Base-by-base conservation (phyloP, 176 grass and related monocot species). In the Oryza australiensis region DNA sequence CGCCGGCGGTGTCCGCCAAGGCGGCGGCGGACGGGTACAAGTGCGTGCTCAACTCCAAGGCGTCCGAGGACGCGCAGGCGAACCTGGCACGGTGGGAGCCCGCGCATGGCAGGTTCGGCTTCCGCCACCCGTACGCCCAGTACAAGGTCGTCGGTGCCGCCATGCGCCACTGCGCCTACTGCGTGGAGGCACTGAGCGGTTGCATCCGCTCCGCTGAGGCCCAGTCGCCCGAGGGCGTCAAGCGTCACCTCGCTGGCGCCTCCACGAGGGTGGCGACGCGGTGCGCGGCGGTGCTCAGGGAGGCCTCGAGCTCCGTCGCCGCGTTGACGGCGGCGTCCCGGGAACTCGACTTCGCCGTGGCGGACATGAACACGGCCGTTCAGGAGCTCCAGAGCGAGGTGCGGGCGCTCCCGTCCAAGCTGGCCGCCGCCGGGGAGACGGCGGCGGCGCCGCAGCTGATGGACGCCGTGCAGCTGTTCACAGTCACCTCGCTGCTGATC, bases 61-160 rank as follows among this genome's bases (percentile, higher is more conserved):
- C 89, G 26, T 72, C 87, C 7, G 92, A 94, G 76, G 92, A 94
- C 59, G 80, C 87, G 18, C 90, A 94, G 76, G 87, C 87, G 12
- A 94, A 94, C 87, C 83, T 94, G 26, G 93, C 85, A 13, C 74
- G 79, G 79, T 94, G 93, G 93, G 93, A 94, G 40, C 93, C 87
- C 20, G 69, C 62, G 16, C 89, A 94, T 48, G 87, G 93, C 45
- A 27, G 26, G 16, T 94, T 94, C 69, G 70, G 90, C 13, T 94
- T 94, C 72, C 78, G 85, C 27, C 87, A 94, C 77, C 93, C 89
- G 27, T 94, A 90, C 84, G 81, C 20, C 2, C 81, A 92, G 82
- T 92, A 94, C 83, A 79, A 85, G 40, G 83, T 53, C 77, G 87
- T 94, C 12, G 90, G 93, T 30, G 64, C 86, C 3, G 43, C 89